A percentile compares a stretch with the other conserved stretches of the same genome.
phyloP scores from a whole-genome alignment of 1,284 basidiomycete genomes.

The Phylloporus gajari region DNA sequence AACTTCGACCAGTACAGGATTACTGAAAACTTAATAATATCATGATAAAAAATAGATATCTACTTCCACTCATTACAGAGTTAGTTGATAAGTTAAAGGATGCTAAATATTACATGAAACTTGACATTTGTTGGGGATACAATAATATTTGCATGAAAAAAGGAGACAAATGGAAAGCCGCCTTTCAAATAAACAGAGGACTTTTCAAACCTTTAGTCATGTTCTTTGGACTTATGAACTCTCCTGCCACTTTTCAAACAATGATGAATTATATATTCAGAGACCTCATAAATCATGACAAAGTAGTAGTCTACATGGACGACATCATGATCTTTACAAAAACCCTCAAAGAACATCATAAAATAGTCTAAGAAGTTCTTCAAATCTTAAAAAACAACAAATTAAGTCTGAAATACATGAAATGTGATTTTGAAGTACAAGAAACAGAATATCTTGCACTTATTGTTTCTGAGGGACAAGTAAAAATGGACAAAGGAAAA shows the following conservation, averaged over 20 bases:
- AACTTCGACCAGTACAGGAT: background rate
- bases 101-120: background rate
- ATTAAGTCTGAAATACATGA: background rate
- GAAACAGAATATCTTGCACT: background rate
- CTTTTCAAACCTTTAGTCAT: conserved; percentile 21
- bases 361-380: background rate
- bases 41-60: background rate
- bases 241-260: conserved; percentile 44
- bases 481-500: background rate
- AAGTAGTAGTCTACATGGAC: conserved; percentile 12
- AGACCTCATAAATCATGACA: conserved; percentile 30
- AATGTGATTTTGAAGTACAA: background rate
- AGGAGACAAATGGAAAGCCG: conserved; percentile 20
- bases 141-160: background rate
- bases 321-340: conserved; percentile 20
- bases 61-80: background rate
- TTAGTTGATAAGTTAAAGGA: background rate
- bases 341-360: background rate
- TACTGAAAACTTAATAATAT: background rate
- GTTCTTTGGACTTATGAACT: conserved; percentile 27
- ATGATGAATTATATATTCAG: conserved; percentile 23
- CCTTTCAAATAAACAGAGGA: conserved; percentile 5
- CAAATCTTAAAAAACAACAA: background rate
- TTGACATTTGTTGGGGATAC: background rate
- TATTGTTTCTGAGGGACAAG: background rate